phyloP scores from a whole-genome alignment of 331 rosid species.

The Rhamnella rubrinervis region DNA sequence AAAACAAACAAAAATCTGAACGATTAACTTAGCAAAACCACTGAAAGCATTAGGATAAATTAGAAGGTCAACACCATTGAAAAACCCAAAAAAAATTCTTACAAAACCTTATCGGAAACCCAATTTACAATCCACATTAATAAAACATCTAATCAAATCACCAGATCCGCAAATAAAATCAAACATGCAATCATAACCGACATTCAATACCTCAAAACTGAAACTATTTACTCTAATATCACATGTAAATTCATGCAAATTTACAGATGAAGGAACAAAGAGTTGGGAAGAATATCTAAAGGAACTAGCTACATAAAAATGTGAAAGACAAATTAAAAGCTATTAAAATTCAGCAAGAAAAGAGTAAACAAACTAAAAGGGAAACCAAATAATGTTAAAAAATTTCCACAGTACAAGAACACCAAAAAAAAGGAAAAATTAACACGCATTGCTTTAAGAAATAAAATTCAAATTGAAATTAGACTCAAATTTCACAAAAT shows the following conservation, averaged over 20 bases:
- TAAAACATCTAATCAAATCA: constrained; percentile 20
- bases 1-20: neutral
- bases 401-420: neutral
- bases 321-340: neutral
- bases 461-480: neutral
- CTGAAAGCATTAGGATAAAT: constrained; percentile 17
- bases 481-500: constrained; percentile 12
- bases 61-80: neutral
- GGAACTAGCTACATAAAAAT: neutral
- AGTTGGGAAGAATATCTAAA: constrained; percentile 3
- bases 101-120: constrained; percentile 9
- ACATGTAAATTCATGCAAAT: constrained; percentile 14
- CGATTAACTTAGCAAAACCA: neutral
- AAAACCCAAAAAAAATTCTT: neutral
- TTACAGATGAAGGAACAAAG: constrained; percentile 4
- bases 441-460: constrained; percentile 29
- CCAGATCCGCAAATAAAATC: constrained; percentile 55
- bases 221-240: neutral
- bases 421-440: constrained; percentile 10
- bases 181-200: constrained; percentile 49
- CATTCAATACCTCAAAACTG: constrained; percentile 6
- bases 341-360: neutral
- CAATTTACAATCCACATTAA: constrained; percentile 24
- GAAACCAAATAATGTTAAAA: neutral
- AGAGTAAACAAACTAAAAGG: constrained; percentile 2